Evolutionary conservation across 2,329 filamentous ascomycete genomes (phyloP), one percentile per base, ranked within the genome.

Genomic region (Verticillium nubilum): DNA sequence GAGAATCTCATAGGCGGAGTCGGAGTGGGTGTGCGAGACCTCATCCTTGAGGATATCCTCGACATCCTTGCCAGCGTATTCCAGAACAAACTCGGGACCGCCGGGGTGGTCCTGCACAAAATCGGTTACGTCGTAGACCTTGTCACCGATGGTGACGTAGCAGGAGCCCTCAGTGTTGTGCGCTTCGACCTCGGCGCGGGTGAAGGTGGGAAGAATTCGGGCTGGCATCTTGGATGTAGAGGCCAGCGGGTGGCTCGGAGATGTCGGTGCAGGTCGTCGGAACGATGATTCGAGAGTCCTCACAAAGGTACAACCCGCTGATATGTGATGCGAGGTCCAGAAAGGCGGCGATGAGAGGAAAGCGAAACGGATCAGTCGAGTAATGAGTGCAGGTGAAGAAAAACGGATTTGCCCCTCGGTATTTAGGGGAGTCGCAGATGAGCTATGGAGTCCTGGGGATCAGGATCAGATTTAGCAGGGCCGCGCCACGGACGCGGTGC

Each of bases 1-100:
- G 27, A 99, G 81, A 15, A 98, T 90, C 68, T 98, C 94, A 75
- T 97, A 99, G n/a, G 95, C 95, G 2, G 92, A 83, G 62, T 98
- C 93, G 54, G 90, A 92, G 73, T 99, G 95, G 52, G 80, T 77
- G 71, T 99, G 95, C 33, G 93, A 97, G 52, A 84, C 77, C 62
- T 87, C 82, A 70, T 99, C 93, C 70, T 89, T 86, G 75, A 99
- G 80, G 61, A 97, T 96, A 3, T 86, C 82, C 64, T 85, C 83
- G 60, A 97, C 82, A 74, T 99, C 95, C 73, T 92, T 91, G 65
- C 94, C 94, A 31, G 84, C 95, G 73, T 95, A 96, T 58, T 97
- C 90, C 63, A 97, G 80, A 62, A 99, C 88, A 67, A 98, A 79
- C 63, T 97, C 91, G 67, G 86, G 86, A 60, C 95, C 95, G 66